Conservation (phyloP, 495 filamentous ascomycete species). For the Penicillium cataractarum region DNA sequence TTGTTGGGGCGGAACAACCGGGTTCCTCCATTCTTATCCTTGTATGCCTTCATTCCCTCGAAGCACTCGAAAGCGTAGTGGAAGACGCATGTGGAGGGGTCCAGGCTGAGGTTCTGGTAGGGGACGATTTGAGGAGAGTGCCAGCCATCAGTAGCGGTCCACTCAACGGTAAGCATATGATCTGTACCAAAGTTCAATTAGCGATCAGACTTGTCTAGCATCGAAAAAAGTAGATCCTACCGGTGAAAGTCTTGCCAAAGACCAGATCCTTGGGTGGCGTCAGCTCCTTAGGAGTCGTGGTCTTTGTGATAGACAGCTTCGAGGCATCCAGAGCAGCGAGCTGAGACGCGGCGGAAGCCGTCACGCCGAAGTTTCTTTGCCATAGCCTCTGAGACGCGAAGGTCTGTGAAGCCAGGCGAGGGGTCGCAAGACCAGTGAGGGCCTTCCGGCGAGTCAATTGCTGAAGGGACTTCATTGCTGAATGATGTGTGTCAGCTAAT, state of each 20-base stretch:
- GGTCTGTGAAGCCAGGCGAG: conserved; percentile 34
- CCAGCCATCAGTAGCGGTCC: conserved; percentile 84
- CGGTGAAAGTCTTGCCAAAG: conserved; percentile 88
- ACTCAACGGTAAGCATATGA: conserved; percentile 96
- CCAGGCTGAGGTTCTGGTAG: conserved; percentile 95
- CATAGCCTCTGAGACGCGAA: conserved; percentile 34
- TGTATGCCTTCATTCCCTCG: conserved; percentile 99
- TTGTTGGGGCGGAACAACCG: conserved; percentile 92
- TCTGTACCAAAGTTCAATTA: conserved; percentile 55
- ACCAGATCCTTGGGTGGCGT: conserved; percentile 76
- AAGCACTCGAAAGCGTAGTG: conserved; percentile 98
- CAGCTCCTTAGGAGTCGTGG: conserved; percentile 72
- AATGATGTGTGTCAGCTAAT: conserved; percentile 12
- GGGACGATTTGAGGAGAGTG: conserved; percentile 77
- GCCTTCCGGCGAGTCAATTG: conserved; percentile 47
- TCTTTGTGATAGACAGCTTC: conserved; percentile 75
- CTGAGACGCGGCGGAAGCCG: conserved; percentile 55
- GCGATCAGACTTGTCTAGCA: conserved; percentile 10
- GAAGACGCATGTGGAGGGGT: conserved; percentile 95
- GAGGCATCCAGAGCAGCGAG: conserved; percentile 70
- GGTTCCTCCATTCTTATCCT: conserved; percentile 70
- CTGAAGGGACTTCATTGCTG: conserved; percentile 45
- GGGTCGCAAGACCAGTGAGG: conserved; percentile 28
- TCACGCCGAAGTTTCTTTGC: conserved; percentile 62
- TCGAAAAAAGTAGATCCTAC: conserved; percentile 43